These are phyloP conservation scores for Cyclotella distinguenda DNA, from an alignment of 108 stramenopile genomes.

Conservation along the genomic window DNA sequence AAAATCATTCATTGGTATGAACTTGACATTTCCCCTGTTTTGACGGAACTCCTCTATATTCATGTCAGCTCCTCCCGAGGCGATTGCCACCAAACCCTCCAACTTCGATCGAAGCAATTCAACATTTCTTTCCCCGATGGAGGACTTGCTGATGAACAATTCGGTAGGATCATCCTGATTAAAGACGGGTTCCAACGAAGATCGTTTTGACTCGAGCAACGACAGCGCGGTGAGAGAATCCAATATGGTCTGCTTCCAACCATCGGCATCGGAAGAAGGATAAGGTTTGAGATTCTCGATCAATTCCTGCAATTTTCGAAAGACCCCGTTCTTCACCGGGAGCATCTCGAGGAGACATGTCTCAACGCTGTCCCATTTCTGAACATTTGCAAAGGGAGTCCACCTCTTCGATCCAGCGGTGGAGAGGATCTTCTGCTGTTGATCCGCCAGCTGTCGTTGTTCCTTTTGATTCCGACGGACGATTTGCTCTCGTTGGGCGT, in stretches of 20 bases:
- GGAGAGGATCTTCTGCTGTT: constrained; percentile 14
- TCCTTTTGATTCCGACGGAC: constrained; percentile 21
- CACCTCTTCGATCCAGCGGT: constrained; percentile 23
- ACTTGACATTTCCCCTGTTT: constrained; percentile 9
- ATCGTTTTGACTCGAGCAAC: constrained; percentile 57
- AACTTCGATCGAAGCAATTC: constrained; percentile 54
- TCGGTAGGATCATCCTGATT: constrained; percentile 74
- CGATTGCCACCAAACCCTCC: constrained; percentile 42
- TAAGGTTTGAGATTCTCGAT: constrained; percentile 43
- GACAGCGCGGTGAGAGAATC: constrained; percentile 42
- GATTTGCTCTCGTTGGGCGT: constrained; percentile 18
- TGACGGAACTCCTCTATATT: constrained; percentile 20
- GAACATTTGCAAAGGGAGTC: constrained; percentile 36
- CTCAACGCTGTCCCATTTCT: constrained; percentile 47
- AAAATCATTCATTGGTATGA: constrained; percentile 1
- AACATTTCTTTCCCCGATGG: constrained; percentile 65
- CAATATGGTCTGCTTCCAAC: constrained; percentile 44
- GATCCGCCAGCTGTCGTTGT: constrained; percentile 24
- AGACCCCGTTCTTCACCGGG: constrained; percentile 72
- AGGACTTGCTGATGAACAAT: constrained; percentile 63
- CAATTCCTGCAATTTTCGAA: constrained; percentile 59
- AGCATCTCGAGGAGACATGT: constrained; percentile 63
- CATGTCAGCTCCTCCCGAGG: constrained; percentile 39
- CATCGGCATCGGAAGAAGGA: constrained; percentile 17
- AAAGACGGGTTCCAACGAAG: constrained; percentile 72